phyloP scores from a whole-genome alignment of 164 flowering plant species.

The Magnolia sinica region DNA sequence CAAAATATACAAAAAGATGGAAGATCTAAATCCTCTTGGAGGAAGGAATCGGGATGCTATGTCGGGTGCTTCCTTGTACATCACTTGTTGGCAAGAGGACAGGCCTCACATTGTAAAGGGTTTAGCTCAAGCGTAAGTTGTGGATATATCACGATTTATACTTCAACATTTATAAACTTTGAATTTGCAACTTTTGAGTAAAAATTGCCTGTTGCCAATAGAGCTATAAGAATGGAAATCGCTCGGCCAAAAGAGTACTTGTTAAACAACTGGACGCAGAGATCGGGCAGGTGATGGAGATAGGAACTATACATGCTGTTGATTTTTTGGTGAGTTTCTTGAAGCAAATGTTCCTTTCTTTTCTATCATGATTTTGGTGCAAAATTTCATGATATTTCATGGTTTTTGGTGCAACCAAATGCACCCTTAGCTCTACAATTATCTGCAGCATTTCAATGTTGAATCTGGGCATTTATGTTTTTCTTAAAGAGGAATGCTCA shows the following conservation, averaged over 20 bases:
- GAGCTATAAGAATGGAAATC: slow-evolving; percentile 46
- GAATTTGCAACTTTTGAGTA: slow-evolving; percentile 19
- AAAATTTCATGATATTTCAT: neutral
- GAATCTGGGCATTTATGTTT: too few relatives aligned
- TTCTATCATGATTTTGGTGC: neutral
- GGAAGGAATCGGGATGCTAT: slow-evolving; percentile 72
- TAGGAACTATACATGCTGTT: slow-evolving; percentile 41
- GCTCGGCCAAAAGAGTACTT: slow-evolving; percentile 35
- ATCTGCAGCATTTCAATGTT: too few relatives aligned
- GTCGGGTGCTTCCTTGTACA: slow-evolving; percentile 67
- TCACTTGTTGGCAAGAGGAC: slow-evolving; percentile 77
- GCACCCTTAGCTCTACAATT: too few relatives aligned
- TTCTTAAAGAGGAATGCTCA: too few relatives aligned
- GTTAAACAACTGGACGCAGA: slow-evolving; percentile 36
- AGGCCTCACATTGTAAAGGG: slow-evolving; percentile 79
- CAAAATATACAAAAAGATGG: slow-evolving; percentile 74
- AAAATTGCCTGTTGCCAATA: slow-evolving; percentile 45
- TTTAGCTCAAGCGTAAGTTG: slow-evolving; percentile 24
- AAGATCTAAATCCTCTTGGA: slow-evolving; percentile 62
- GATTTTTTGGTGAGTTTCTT: slow-evolving; percentile 35
- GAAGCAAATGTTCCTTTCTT: neutral
- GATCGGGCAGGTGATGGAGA: slow-evolving; percentile 37
- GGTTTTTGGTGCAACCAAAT: neutral
- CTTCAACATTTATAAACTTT: slow-evolving; percentile 12
- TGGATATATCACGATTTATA: slow-evolving; percentile 17